Evolutionary conservation across 768 basidiomycete species (phyloP), one percentile per base, ranked within the genome.

Genomic region (Jaapia argillacea): DNA sequence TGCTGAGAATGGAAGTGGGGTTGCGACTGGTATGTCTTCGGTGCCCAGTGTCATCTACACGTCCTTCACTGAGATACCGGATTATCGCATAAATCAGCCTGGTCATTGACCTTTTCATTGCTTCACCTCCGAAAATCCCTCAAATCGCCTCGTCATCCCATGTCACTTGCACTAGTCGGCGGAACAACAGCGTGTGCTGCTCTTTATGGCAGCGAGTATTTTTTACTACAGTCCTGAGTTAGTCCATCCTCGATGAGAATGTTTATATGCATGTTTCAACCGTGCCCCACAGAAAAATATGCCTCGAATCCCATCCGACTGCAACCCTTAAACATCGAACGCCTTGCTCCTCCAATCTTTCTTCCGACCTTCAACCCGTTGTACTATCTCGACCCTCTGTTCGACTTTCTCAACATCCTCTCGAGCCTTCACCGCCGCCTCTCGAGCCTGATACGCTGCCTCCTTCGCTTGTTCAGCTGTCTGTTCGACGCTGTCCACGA

Each of bases 281-380:
- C n/a, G n/a, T n/a, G n/a, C n/a, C n/a, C n/a, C n/a, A n/a, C n/a
- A n/a, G n/a, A n/a, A n/a, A n/a, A n/a, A n/a, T n/a, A n/a, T n/a
- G n/a, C n/a, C n/a, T n/a, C n/a, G n/a, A n/a, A n/a, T n/a, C n/a
- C n/a, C n/a, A n/a, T n/a, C n/a, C n/a, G n/a, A n/a, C n/a, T n/a
- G n/a, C 26, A 25, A 41, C 21, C 42, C 12, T 70, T 54, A 72
- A 66, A 65, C 66, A 68, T 66, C 71, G 68, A 65, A 74, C 64
- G 54, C 71, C 67, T 58, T 64, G 62, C 64, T 74, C 68, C 65
- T 72, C 72, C 48, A 75, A 63, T 52, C 56, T 4, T 18, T 24
- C 45, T 22, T 33, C 24, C 31, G 49, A 28, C 31, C n/a, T 40
- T 25, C 45, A 36, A 41, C 20, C 6, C 42, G 42, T 40, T 41